A percentile compares a stretch with the other conserved stretches of the same genome.
phyloP scores from a whole-genome alignment of 306 rosid species.

The Vachellia collinsii region DNA sequence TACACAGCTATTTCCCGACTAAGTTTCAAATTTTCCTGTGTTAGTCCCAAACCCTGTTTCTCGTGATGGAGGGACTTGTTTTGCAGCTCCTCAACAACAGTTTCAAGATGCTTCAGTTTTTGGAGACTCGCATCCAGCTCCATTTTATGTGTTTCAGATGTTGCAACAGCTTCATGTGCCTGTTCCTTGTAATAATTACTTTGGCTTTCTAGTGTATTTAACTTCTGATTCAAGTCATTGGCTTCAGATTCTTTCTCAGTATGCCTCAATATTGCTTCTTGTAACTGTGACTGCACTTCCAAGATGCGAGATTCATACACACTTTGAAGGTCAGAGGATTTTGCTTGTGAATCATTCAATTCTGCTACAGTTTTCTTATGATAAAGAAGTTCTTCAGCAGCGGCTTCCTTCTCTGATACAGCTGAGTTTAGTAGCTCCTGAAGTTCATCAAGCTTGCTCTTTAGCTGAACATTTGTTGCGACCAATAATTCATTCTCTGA shows the following conservation, averaged over 20 bases:
- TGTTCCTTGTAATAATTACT: slow-evolving; percentile 55
- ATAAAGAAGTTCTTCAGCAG: slow-evolving; percentile 60
- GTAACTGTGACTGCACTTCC: slow-evolving; percentile 63
- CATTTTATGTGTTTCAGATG: slow-evolving; percentile 48
- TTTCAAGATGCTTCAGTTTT: slow-evolving; percentile 69
- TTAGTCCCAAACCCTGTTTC: slow-evolving; percentile 58
- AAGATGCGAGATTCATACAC: slow-evolving; percentile 50
- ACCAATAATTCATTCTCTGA: slow-evolving; percentile 79
- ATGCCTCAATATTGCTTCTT: slow-evolving; percentile 61
- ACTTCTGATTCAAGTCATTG: slow-evolving; percentile 68
- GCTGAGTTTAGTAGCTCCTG: slow-evolving; percentile 62
- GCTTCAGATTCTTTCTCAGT: slow-evolving; percentile 76
- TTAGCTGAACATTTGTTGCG: slow-evolving; percentile 77
- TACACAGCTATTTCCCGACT: slow-evolving; percentile 53
- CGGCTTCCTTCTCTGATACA: slow-evolving; percentile 67
- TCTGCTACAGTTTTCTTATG: slow-evolving; percentile 69
- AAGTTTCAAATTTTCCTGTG: slow-evolving; percentile 67
- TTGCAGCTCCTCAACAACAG: slow-evolving; percentile 64
- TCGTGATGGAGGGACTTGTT: slow-evolving; percentile 58
- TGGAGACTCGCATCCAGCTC: slow-evolving; percentile 67
- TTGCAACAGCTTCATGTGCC: slow-evolving; percentile 51
- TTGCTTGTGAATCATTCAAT: slow-evolving; percentile 68
- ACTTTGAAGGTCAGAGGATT: slow-evolving; percentile 63
- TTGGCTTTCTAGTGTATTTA: slow-evolving; percentile 55
- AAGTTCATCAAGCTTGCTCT: slow-evolving; percentile 78